Conservation (phyloP, 2,329 filamentous ascomycete genomes). For the Diaporthe helianthi region DNA sequence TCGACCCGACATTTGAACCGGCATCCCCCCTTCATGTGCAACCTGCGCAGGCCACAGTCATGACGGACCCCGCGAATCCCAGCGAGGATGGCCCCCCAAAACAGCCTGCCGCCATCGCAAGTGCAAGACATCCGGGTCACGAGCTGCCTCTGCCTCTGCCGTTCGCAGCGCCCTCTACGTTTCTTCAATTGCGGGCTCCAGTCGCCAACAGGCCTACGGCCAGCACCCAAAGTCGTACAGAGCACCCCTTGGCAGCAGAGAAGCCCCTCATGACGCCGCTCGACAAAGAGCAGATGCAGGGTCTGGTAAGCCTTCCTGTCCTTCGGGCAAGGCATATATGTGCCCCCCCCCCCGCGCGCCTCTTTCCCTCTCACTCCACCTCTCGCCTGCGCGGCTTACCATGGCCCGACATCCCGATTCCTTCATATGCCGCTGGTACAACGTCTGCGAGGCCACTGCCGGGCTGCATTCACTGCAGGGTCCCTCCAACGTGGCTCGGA, state of each 20-base stretch:
- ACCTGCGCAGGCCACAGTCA: slow-evolving; percentile 25
- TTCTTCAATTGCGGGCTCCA: slow-evolving; percentile 47
- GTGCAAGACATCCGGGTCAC: slow-evolving; percentile 46
- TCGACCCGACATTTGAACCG: slow-evolving; percentile 21
- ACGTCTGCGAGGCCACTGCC: slow-evolving; percentile 31
- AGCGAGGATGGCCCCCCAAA: slow-evolving; percentile 37
- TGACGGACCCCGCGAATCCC: slow-evolving; percentile 36
- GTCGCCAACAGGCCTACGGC: slow-evolving; percentile 30
- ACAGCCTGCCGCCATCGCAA: slow-evolving; percentile 35
- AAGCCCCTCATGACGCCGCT: slow-evolving; percentile 59
- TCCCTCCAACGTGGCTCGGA: slow-evolving; percentile 14
- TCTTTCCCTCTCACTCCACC: slow-evolving; percentile 29
- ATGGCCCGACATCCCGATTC: slow-evolving; percentile 8
- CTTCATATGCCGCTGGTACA: slow-evolving; percentile 31
- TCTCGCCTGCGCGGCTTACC: slow-evolving; percentile 10
- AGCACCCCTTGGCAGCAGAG: slow-evolving; percentile 43
- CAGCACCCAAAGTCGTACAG: slow-evolving; percentile 46
- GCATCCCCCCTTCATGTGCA: slow-evolving; percentile 30
- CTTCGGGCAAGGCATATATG: slow-evolving; percentile 32
- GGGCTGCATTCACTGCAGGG: slow-evolving; percentile 14
- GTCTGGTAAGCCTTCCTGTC: slow-evolving; percentile 65
- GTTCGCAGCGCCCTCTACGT: slow-evolving; percentile 68
- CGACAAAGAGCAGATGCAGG: slow-evolving; percentile 80
- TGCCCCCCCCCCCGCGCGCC: slow-evolving; percentile 8
- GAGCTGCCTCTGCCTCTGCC: slow-evolving; percentile 62